Evolutionary conservation across 2,329 filamentous ascomycete genomes (phyloP).

Genomic region (Talaromyces sp.): DNA sequence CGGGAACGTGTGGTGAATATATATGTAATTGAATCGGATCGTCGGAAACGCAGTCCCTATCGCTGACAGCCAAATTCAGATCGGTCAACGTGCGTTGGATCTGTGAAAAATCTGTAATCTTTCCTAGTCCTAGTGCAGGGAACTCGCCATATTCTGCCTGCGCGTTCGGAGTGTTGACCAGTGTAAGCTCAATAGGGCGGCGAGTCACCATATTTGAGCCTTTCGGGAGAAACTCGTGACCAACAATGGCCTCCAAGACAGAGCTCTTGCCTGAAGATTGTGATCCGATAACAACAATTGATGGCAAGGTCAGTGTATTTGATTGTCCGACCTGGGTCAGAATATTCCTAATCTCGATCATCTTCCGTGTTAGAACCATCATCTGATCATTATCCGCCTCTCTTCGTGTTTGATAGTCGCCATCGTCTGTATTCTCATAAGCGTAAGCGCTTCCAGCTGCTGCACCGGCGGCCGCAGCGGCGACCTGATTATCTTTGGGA

Average conservation of each 20-base stretch:
- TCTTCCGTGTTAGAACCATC: slow-evolving; percentile 98
- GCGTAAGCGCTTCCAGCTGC: slow-evolving; percentile 76
- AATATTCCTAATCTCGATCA: slow-evolving; percentile 97
- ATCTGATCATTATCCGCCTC: slow-evolving; percentile 90
- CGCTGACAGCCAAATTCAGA: slow-evolving; percentile 87
- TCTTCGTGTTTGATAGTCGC: slow-evolving; percentile 58
- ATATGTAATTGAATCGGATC: slow-evolving; percentile 95
- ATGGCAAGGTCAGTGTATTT: slow-evolving; percentile 79
- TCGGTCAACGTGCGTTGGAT: slow-evolving; percentile 94
- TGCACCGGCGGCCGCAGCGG: slow-evolving; percentile 57
- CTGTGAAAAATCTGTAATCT: slow-evolving; percentile 75
- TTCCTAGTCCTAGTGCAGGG: slow-evolving; percentile 81
- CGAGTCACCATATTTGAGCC: slow-evolving; percentile 99
- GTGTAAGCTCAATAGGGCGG: slow-evolving; percentile 88
- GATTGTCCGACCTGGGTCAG: slow-evolving; percentile 90
- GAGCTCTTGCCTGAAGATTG: slow-evolving; percentile 98
- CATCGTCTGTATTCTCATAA: slow-evolving; percentile 63
- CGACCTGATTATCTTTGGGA: slow-evolving; percentile 54
- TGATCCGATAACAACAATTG: slow-evolving; percentile 98
- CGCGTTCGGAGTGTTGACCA: slow-evolving; percentile 89
- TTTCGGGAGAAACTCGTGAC: slow-evolving; percentile 95
- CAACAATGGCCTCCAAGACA: slow-evolving; percentile 92
- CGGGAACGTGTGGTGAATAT: slow-evolving; percentile 91
- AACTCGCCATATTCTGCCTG: slow-evolving; percentile 93
- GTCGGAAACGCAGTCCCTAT: slow-evolving; percentile 87